Conservation (phyloP, 139 green algal genomes). For the Nannochloris sp. region DNA sequence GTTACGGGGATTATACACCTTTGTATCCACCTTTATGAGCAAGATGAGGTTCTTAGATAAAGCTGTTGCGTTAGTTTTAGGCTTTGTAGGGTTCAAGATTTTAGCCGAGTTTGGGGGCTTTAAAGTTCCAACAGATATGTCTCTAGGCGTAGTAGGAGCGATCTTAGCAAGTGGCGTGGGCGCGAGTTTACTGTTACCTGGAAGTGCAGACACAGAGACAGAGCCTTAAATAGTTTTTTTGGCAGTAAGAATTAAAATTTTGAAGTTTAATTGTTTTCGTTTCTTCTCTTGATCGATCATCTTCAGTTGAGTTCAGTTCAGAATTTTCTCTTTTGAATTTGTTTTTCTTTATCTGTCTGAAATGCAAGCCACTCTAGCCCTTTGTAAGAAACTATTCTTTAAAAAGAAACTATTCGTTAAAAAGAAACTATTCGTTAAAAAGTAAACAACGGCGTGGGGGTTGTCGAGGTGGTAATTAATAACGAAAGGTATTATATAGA, state of each 20-base stretch:
- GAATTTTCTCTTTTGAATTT: not conserved
- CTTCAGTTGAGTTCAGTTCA: not conserved
- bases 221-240: not conserved
- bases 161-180: constrained; percentile 62
- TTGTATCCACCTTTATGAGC: constrained; percentile 43
- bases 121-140: constrained; percentile 62
- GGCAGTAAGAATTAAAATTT: no score
- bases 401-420: not conserved
- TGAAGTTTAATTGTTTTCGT: no score
- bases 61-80: constrained; percentile 75
- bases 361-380: not conserved
- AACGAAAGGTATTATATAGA: no score
- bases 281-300: not conserved
- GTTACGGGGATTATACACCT: constrained; percentile 70
- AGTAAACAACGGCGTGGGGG: no score
- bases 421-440: not conserved
- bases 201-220: not conserved
- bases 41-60: constrained; percentile 69
- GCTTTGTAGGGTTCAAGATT: constrained; percentile 83
- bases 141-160: constrained; percentile 61
- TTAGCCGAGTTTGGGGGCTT: constrained; percentile 63
- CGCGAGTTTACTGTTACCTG: constrained; percentile 46
- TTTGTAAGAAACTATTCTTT: not conserved
- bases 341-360: not conserved
- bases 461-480: no score